Evolutionary conservation across 306 rosid species (phyloP), one percentile per base, ranked within the genome.

Genomic region (Vigna unguiculata): DNA sequence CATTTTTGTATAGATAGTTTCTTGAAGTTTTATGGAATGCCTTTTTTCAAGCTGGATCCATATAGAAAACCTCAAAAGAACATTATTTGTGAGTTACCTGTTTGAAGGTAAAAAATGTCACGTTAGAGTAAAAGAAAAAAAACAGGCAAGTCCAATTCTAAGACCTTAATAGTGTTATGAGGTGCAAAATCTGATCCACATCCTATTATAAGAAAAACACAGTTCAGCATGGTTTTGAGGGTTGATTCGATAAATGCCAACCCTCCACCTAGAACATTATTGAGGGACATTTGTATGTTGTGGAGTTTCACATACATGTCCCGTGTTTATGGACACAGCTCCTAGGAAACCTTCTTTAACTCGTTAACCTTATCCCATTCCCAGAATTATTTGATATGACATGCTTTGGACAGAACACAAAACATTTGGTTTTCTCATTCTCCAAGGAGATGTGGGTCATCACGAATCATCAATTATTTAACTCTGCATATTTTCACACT

Each of bases 361-460:
- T 19, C 61, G 52, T 64, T 51, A 61, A 48, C 57, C 69, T 38
- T 22, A 60, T 49, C 71, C 71, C 52, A 20, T 20, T 65, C 34
- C 6, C 72, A 66, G 64, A 34, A 83, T 83, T 41, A 68, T 83
- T 78, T 74, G 86, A 79, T 63, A 73, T 78, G 83, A 63, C 77
- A 67, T 72, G 71, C 72, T 82, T 64, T 58, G 20, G 46, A 81
- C 72, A 76, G 16, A 72, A 49, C 58, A 73, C 7, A 78, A 58
- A 68, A 43, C 67, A 73, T 73, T 57, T 67, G 32, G 64, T 75
- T 17, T 78, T 72, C 70, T 63, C 78, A 72, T 72, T 72, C 66
- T 17, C 22, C 17, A 47, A 60, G 54, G 45, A n/a, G 8, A 49
- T 38, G 69, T 62, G 75, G 78, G 78, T 80, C 78, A 79, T 52